Base-by-base conservation (phyloP, 1,139 yeast genomes). In the Debaryomyces singareniensis region DNA sequence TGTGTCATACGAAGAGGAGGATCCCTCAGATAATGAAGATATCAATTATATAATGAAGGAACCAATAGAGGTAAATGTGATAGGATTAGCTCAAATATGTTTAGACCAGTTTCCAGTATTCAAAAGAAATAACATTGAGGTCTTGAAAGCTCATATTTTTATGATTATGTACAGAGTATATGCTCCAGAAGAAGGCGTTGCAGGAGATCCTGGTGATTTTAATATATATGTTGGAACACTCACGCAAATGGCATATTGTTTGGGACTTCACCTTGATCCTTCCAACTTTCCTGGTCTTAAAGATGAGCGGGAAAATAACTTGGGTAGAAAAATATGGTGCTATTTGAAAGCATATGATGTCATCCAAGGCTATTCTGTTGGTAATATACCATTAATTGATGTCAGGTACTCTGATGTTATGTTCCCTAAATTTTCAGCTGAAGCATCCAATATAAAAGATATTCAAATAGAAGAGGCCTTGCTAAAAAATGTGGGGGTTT, bases 241-340 rank as follows among this genome's bases (percentile, higher is more conserved):
- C 24, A 47, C 67, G 2, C 73, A 68, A 33, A 63, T 68, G 59
- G 75, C 68, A 0, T 56, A 58, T 22, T 55, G 72, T 0, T 51
- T 71, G 28, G 78, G 78, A 0, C 34, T 71, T 15, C 67, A 73
- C 45, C 51, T 74, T 24, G 77, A 71, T 32, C 71, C 68, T 5
- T 44, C 39, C 16, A 51, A 36, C n/a, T 58, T 58, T 23, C 55
- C 51, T 2, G 57, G 47, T 4, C 33, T 42, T 18, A 34, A 39
- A 11, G 55, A 51, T 37, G 47, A 52, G 26, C 48, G 53, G 21
- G 37, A 49, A 9, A 59, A 67, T 30, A 63, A 62, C 37, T 39
- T 67, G 7, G 58, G 63, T 43, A 57, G 84, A 41, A 75, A 72
- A 38, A 58, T 75, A 2, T 78, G 83, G 83, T 65, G 62, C 39